Percentiles rank a stretch among this genome's conserved stretches.
Evolutionary conservation across 2,329 filamentous ascomycete species (phyloP).

Genomic region (Fusarium sp.): DNA sequence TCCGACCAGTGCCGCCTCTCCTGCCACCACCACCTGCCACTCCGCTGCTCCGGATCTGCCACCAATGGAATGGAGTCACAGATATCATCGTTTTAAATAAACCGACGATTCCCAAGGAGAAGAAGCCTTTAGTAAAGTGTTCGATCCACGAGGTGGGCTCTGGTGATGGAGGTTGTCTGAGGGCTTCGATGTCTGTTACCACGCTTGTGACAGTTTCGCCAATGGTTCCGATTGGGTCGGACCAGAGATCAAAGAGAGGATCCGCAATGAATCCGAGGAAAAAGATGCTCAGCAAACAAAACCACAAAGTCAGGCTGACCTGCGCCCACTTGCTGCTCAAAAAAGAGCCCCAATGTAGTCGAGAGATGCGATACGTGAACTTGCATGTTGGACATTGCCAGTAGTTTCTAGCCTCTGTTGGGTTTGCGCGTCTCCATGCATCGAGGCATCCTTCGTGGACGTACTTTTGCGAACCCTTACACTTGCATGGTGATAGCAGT

Average conservation of each 20-base stretch:
- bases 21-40: constrained; percentile 61
- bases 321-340: constrained; percentile 74
- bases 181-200: constrained; percentile 53
- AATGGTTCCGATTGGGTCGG: constrained; percentile 76
- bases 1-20: constrained; percentile 73
- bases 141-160: constrained; percentile 73
- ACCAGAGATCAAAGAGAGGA: constrained; percentile 87
- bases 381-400: constrained; percentile 90
- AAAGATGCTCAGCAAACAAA: constrained; percentile 79
- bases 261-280: constrained; percentile 90
- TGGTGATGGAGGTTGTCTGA: constrained; percentile 53
- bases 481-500: constrained; percentile 88
- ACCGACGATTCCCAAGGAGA: constrained; percentile 87
- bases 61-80: constrained; percentile 79
- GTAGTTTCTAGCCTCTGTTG: constrained; percentile 71
- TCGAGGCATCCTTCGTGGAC: constrained; percentile 92
- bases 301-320: constrained; percentile 72
- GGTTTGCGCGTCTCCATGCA: constrained; percentile 80
- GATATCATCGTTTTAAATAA: constrained; percentile 82
- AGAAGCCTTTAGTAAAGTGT: constrained; percentile 89
- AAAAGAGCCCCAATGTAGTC: constrained; percentile 78
- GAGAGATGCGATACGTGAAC: constrained; percentile 81
- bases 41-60: constrained; percentile 73
- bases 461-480: constrained; percentile 91
- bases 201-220: constrained; percentile 59